Percentiles rank a stretch among this genome's conserved stretches.
These are phyloP conservation scores for Tricholoma saponaceum DNA, from an alignment of 768 basidiomycete genomes.

Conservation along the genomic window DNA sequence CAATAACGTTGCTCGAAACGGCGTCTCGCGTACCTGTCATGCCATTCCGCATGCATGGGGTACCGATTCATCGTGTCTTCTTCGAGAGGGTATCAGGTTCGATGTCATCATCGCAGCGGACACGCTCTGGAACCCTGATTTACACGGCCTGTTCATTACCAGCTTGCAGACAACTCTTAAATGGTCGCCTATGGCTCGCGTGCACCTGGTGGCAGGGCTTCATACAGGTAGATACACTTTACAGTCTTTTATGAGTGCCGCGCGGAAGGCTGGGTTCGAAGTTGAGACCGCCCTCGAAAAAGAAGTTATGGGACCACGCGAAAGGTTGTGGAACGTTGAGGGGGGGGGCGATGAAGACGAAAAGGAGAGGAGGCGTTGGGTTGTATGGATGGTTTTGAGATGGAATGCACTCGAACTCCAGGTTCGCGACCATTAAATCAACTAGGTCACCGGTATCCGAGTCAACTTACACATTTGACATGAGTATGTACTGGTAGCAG, in stretches of 20 bases:
- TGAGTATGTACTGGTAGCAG: not conserved
- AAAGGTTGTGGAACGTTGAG: constrained; percentile 49
- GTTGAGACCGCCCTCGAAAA: constrained; percentile 45
- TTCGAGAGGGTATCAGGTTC: constrained; percentile 33
- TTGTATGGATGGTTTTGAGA: constrained; percentile 60
- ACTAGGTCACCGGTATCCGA: not conserved
- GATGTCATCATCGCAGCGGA: constrained; percentile 72
- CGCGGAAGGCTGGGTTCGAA: constrained; percentile 36
- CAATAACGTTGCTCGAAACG: constrained; percentile 54
- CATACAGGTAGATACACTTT: constrained; percentile 77
- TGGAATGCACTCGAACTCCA: constrained; percentile 31
- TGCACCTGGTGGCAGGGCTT: constrained; percentile 67
- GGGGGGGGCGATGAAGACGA: constrained; percentile 52
- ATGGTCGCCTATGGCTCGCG: constrained; percentile 38
- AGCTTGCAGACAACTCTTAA: constrained; percentile 48
- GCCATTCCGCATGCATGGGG: constrained; percentile 68
- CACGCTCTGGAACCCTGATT: constrained; percentile 71
- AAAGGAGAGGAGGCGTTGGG: constrained; percentile 63
- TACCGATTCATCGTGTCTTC: constrained; percentile 34
- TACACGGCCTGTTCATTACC: constrained; percentile 50
- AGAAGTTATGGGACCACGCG: constrained; percentile 33
- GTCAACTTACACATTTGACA: not conserved
- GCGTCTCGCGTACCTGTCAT: constrained; percentile 41
- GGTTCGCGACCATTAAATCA: no score
- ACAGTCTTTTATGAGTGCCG: constrained; percentile 49